Evolutionary conservation across 352 stramenopile genomes (phyloP).

Genomic region (Phytophthora boehmeriae): DNA sequence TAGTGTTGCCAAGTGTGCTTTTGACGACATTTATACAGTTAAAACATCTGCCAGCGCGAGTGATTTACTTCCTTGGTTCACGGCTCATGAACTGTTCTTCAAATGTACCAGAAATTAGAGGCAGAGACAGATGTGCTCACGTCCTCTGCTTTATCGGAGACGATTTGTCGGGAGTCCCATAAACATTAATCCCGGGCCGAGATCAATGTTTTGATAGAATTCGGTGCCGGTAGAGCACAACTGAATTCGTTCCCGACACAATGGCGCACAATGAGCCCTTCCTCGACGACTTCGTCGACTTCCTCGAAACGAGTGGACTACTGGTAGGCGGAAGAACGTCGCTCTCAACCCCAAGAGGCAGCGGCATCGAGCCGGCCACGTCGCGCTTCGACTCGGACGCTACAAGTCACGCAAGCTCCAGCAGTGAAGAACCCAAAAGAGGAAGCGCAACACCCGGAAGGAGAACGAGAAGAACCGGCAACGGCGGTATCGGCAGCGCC

Average conservation of each 20-base stretch:
- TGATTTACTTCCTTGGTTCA: too few relatives aligned
- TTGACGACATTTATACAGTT: too few relatives aligned
- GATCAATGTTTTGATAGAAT: too few relatives aligned
- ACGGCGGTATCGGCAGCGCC: constrained; percentile 19
- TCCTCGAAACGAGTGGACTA: not conserved
- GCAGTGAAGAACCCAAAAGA: not conserved
- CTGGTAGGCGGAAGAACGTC: not conserved
- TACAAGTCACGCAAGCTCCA: not conserved
- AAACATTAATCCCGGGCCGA: too few relatives aligned
- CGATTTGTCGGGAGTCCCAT: too few relatives aligned
- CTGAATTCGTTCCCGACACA: not conserved
- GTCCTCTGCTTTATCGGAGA: not conserved
- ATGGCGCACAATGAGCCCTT: not conserved
- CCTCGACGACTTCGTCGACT: constrained; percentile 1
- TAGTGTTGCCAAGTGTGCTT: too few relatives aligned
- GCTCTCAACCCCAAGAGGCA: not conserved
- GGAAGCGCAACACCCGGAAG: not conserved
- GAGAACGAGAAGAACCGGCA: constrained; percentile 27
- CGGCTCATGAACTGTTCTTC: too few relatives aligned
- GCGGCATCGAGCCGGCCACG: not conserved
- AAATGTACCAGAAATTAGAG: too few relatives aligned
- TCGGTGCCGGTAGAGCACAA: too few relatives aligned
- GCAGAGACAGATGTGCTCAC: too few relatives aligned
- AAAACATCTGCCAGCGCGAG: too few relatives aligned
- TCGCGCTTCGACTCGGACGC: not conserved